phyloP scores from a whole-genome alignment of 805 yeast species.

The Starmerella stigmatis region DNA sequence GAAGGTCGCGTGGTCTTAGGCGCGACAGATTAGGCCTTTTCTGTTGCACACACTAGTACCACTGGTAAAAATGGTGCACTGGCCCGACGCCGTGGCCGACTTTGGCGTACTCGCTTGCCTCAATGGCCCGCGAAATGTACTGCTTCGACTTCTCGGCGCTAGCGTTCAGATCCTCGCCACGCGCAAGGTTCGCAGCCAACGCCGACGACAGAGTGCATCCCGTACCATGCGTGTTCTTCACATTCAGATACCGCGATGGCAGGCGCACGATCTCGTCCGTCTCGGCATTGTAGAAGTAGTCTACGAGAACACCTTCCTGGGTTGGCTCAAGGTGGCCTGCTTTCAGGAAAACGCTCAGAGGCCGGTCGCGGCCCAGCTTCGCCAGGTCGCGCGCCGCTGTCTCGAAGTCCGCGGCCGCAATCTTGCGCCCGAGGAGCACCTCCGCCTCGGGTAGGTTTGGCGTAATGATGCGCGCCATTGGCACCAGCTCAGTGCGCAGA shows the following conservation, averaged over 20 bases:
- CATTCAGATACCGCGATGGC: conserved; percentile 37
- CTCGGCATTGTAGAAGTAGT: conserved; percentile 24
- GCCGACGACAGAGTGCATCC: conserved; percentile 83
- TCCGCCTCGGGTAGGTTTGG: conserved; percentile 67
- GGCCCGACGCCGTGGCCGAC: conserved; percentile 53
- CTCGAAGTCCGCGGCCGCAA: conserved; percentile 16
- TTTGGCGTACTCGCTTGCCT: conserved; percentile 36
- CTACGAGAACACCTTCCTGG: conserved; percentile 17
- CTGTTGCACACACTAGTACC: no score
- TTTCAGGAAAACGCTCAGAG: conserved; percentile 48
- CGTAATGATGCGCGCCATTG: conserved; percentile 51
- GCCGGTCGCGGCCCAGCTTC: conserved; percentile 10
- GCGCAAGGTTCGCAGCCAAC: conserved; percentile 64
- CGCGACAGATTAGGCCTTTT: no score
- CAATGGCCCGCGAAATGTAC: conserved; percentile 54
- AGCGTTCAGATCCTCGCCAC: conserved; percentile 36
- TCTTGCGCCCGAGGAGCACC: conserved; percentile 17
- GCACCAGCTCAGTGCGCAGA: conserved; percentile 39
- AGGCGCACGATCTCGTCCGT: conserved; percentile 42
- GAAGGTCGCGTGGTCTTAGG: no score
- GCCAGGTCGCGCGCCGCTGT: conserved; percentile 24
- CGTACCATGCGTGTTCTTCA: conserved; percentile 71
- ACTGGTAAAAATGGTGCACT: conserved; percentile 47
- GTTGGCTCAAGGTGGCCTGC: conserved; percentile 61
- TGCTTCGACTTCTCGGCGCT: conserved; percentile 50